Base-by-base conservation (phyloP, 2,329 filamentous ascomycete species). In the Penicillium sp. region DNA sequence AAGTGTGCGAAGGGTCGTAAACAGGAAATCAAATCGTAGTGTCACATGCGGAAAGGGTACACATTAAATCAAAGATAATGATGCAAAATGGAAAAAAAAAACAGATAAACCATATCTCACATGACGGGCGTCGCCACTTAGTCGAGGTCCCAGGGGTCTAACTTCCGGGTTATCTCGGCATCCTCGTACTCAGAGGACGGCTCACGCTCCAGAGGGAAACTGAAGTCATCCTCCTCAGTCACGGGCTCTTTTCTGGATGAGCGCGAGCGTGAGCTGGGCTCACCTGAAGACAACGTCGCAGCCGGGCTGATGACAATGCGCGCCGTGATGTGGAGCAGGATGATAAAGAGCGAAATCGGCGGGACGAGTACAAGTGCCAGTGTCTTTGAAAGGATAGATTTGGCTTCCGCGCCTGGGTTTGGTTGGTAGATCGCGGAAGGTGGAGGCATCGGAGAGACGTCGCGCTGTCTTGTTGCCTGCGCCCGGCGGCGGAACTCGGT, bases 271-370 rank as follows among this genome's bases (percentile, higher is more conserved):
- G 57, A 46, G 5, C 53, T 55, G 5, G 61, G 30, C 13, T 62
- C 57, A 7, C 51, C 48, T 30, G 56, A 35, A 1, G 61, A 53
- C 9, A 66, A 58, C 28, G 57, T 63, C 28, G 60, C 24, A n/a
- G 58, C 56, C 10, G 68, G 65, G 11, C 62, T 67, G 36, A 69
- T 60, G 5, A 85, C 81, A 55, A 96, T 90, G 55, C 83, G 85
- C 0, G 88, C 86, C 0, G 91, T 89, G 50, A 96, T 89, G 50
- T 85, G 84, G 4, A 96, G 80, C 79, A 96, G 91, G 36, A 95
- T 76, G 24, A 83, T 79, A 31, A 95, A 81, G 2, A 95, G 80
- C 62, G 92, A 84, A 30, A 86, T 82, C 0, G 92, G 90, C n/a
- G 90, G 90, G 0, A 88, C 85, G 13, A 96, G 75, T 4, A 95